Base-by-base conservation (phyloP, 208 protist species). In the Crithidia acanthocephali region DNA sequence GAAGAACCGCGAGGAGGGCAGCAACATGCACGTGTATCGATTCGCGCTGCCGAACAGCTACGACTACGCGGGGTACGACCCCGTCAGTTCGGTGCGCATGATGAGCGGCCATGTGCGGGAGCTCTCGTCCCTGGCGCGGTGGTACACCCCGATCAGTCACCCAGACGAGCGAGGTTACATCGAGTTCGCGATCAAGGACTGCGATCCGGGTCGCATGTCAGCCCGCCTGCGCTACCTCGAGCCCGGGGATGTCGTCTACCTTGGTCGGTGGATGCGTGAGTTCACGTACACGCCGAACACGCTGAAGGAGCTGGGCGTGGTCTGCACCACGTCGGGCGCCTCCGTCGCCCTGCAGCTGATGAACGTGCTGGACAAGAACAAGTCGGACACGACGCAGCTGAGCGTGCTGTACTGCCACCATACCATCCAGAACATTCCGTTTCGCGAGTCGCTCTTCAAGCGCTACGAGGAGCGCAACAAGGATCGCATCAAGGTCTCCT, bases 141-240 rank as follows among this genome's bases (percentile, higher is more conserved):
- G 92, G 89, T 96, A 88, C 76, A 95, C 92, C 7, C 92, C 92
- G 10, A 93, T 93, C 62, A 93, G 81, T 63, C 92, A 95, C 60
- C 92, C 92, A 15, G 60, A 86, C 33, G 68, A 87, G 74, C 80
- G 89, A 8, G 92, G 92, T 7, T 79, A 86, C 61, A 91, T 96
- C 37, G 87, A 93, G 61, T 95, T 96, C 64, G 92, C 87, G 5
- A 92, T 96, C 47, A 87, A 88, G 33, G 84, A 91, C 55, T 83
- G 82, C 50, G 85, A 93, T 66, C 87, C 87, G 5, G 92, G 92
- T 1, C 80, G 85, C 37, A 94, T 96, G 92, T 88, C 87, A 3
- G 79, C 81, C 16, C 78, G 86, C 2, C 82, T 96, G 53, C 88
- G 87, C 23, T 76, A 77, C 40, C 80, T 96, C 32, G 78, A 87